These are phyloP conservation scores for Asterionellopsis glacialis DNA, from an alignment of 108 stramenopile species.

Conservation along the genomic window DNA sequence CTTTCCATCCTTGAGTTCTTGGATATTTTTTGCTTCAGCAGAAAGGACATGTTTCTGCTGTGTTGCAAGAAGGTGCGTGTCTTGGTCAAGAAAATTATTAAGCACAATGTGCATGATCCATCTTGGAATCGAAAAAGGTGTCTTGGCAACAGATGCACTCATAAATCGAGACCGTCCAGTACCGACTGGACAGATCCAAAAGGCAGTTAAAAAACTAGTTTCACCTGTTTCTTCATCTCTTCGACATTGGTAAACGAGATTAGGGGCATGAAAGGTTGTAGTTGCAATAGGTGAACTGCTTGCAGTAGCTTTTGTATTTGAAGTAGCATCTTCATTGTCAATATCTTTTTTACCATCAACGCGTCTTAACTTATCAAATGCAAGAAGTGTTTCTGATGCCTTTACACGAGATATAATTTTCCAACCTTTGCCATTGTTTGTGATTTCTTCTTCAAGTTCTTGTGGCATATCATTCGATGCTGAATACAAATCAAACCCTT, in stretches of 20 bases:
- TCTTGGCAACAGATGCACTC: slow-evolving; percentile 33
- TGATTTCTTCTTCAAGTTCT: slow-evolving; percentile 24
- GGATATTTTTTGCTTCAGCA: slow-evolving; percentile 44
- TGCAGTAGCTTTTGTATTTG: slow-evolving; percentile 4
- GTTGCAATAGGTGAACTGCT: slow-evolving; percentile 26
- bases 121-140: slow-evolving; percentile 26
- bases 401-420: slow-evolving; percentile 29
- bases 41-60: slow-evolving; percentile 47
- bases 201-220: slow-evolving; percentile 40
- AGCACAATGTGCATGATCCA: slow-evolving; percentile 44
- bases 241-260: slow-evolving; percentile 29
- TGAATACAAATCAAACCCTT: slow-evolving; percentile 58
- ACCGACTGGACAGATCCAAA: slow-evolving; percentile 61
- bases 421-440: slow-evolving; percentile 36
- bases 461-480: slow-evolving; percentile 29
- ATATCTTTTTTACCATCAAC: slow-evolving; percentile 1
- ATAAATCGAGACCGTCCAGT: slow-evolving; percentile 56
- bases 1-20: slow-evolving; percentile 9
- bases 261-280: slow-evolving; percentile 36
- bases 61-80: slow-evolving; percentile 56
- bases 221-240: slow-evolving; percentile 22
- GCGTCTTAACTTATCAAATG: slow-evolving; percentile 26
- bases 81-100: slow-evolving; percentile 71
- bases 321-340: neutral
- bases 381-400: slow-evolving; percentile 37